A percentile compares a stretch with the other conserved stretches of the same genome.
Conservation (phyloP, 176 grass and related monocot genomes). For the Thinopyrum elongatum region DNA sequence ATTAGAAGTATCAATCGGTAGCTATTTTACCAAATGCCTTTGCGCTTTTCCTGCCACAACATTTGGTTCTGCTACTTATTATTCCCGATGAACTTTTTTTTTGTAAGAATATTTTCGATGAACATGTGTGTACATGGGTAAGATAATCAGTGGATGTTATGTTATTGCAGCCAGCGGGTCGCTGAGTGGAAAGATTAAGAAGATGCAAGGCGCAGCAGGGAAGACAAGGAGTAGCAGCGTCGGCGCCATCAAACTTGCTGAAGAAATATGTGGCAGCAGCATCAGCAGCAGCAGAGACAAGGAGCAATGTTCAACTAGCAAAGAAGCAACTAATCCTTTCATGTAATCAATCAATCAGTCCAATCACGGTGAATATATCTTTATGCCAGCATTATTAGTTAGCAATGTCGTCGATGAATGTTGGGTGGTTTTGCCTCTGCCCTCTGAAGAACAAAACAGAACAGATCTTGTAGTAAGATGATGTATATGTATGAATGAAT, state of each 20-base stretch:
- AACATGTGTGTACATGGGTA: neutral
- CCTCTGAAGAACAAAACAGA: neutral
- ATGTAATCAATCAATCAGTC: neutral
- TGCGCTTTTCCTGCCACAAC: neutral
- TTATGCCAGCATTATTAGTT: neutral
- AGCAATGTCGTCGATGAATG: neutral
- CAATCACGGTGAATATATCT: neutral
- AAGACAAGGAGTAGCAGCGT: slow-evolving; percentile 18
- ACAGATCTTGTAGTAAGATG: neutral
- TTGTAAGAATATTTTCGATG: neutral
- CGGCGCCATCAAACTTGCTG: neutral
- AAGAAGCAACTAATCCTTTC: slow-evolving; percentile 16
- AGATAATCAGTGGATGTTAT: neutral
- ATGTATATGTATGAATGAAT: neutral
- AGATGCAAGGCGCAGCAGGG: slow-evolving; percentile 26
- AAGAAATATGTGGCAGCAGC: slow-evolving; percentile 18
- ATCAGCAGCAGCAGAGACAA: neutral
- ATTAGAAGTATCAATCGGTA: neutral
- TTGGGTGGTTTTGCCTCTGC: neutral
- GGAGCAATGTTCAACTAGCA: neutral
- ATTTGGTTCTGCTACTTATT: neutral
- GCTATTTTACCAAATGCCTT: neutral
- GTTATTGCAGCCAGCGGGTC: slow-evolving; percentile 53
- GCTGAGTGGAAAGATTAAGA: slow-evolving; percentile 53
- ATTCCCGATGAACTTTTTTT: too few relatives aligned